phyloP scores from a whole-genome alignment of 441 rosid genomes.

The Dalechampia spathulata region DNA sequence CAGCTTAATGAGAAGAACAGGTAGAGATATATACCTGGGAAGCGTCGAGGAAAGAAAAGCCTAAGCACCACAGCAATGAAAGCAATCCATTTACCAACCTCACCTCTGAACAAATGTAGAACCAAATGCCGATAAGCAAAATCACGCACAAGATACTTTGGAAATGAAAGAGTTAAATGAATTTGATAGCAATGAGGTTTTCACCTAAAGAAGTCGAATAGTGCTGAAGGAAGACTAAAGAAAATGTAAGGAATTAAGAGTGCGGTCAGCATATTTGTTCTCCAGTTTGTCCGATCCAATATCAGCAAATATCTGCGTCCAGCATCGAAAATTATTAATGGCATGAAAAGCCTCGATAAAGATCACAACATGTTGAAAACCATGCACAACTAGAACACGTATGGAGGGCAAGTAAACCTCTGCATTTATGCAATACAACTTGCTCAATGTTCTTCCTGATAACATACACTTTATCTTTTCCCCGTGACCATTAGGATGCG shows the following conservation, averaged over 20 bases:
- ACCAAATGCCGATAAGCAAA: not conserved
- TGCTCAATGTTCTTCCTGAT: too few species aligned
- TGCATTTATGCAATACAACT: too few species aligned
- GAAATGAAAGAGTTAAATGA: not conserved
- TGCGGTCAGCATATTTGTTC: conserved; percentile 67
- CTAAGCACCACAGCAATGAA: conserved; percentile 61
- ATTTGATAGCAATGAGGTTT: not conserved
- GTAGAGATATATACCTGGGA: conserved; percentile 46
- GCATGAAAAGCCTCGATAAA: not conserved
- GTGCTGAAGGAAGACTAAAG: conserved; percentile 58
- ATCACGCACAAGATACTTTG: not conserved
- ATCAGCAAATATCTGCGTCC: conserved; percentile 65
- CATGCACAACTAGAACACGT: too few species aligned
- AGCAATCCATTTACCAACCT: conserved; percentile 73
- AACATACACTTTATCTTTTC: not conserved
- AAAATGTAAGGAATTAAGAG: conserved; percentile 72
- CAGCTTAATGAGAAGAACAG: not conserved
- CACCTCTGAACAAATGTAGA: conserved; percentile 35
- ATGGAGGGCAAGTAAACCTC: too few species aligned
- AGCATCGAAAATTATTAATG: not conserved
- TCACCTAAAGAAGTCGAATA: conserved; percentile 62
- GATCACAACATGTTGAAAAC: too few species aligned
- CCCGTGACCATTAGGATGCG: not conserved
- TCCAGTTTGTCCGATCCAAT: conserved; percentile 84
- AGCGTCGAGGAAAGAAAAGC: conserved; percentile 74